Evolutionary conservation across 805 yeast genomes (phyloP).

Genomic region (Debaryomyces hansenii): DNA sequence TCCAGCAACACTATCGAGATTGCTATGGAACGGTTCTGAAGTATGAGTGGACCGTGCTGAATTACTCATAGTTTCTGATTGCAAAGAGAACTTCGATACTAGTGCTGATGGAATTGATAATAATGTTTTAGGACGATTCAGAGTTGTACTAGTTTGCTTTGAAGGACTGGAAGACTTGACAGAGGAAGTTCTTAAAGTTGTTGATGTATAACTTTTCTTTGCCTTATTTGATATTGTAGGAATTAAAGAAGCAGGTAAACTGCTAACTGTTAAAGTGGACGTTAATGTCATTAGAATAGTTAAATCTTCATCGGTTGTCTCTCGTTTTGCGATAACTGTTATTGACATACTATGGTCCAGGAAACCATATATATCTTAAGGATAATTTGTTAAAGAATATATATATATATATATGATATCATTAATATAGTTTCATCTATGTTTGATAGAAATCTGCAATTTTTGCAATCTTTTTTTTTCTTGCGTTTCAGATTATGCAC

Average conservation of each 20-base stretch:
- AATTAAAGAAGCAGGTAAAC: not conserved
- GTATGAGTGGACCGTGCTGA: not conserved
- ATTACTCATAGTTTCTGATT: not conserved
- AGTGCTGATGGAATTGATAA: not conserved
- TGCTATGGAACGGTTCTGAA: not conserved
- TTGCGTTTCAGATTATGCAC: not conserved
- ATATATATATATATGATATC: not conserved
- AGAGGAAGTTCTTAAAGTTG: not conserved
- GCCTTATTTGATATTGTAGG: not conserved
- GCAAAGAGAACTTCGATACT: not conserved
- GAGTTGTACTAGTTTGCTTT: not conserved
- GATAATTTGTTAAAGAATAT: not conserved
- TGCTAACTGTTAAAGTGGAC: constrained; percentile 9
- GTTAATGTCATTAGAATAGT: constrained; percentile 12
- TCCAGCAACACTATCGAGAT: constrained; percentile 2
- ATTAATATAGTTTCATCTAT: not conserved
- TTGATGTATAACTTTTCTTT: not conserved
- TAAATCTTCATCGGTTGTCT: constrained; percentile 3
- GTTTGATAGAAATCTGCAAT: not conserved
- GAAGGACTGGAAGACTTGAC: not conserved
- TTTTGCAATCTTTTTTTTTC: not conserved
- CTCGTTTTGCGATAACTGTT: not conserved
- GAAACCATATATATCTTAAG: not conserved
- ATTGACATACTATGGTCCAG: not conserved
- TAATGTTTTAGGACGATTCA: not conserved